Conservation (phyloP, 202 grass and related monocot species). For the Panicum virgatum region DNA sequence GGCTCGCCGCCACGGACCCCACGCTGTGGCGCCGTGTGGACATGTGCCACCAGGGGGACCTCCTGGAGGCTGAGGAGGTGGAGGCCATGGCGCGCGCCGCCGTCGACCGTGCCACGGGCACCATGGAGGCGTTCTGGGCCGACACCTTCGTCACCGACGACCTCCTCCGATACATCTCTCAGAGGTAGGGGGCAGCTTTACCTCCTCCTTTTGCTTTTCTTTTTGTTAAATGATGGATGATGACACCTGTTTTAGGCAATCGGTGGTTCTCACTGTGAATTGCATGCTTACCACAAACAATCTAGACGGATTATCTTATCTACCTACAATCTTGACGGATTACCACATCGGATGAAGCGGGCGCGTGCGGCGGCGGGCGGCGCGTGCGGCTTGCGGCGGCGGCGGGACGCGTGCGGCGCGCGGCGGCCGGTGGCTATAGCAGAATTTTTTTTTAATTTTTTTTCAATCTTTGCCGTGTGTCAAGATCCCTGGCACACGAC, state of each 20-base stretch:
- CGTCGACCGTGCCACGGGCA: conserved; percentile 48
- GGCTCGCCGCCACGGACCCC: conserved; percentile 29
- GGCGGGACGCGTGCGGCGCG: no score
- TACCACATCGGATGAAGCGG: no score
- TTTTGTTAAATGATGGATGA: not conserved
- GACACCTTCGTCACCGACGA: conserved; percentile 41
- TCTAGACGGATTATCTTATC: not conserved
- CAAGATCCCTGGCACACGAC: no score
- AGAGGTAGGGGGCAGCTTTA: conserved; percentile 21
- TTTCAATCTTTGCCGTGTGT: no score
- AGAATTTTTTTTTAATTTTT: no score
- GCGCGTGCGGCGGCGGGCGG: no score
- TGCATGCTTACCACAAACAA: not conserved
- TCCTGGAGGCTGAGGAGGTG: conserved; percentile 32
- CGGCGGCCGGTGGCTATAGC: no score
- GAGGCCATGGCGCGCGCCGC: conserved; percentile 50
- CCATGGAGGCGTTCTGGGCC: conserved; percentile 46
- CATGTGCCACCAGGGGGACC: conserved; percentile 44
- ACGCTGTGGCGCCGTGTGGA: conserved; percentile 52
- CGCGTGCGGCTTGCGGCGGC: no score
- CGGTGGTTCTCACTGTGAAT: not conserved
- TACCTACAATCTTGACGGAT: no score
- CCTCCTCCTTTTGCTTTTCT: not conserved
- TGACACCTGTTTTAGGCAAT: not conserved
- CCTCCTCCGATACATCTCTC: conserved; percentile 51